A percentile compares a stretch with the other conserved stretches of the same genome.
These are phyloP conservation scores for Pelargonium citronellum DNA, from an alignment of 441 rosid species.

Conservation along the genomic window DNA sequence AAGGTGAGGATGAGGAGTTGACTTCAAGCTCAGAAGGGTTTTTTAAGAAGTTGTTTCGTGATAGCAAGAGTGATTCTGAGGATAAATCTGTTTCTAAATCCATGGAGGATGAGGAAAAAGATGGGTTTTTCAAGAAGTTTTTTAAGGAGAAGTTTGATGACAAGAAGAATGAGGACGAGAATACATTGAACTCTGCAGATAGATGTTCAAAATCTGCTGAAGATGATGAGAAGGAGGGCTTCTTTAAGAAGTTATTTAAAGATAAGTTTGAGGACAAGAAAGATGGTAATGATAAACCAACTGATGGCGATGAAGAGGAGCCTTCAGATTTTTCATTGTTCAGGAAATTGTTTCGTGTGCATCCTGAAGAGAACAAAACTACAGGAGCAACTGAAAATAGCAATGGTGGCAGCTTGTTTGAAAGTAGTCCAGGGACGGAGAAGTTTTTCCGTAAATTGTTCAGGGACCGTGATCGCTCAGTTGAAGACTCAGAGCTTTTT, in stretches of 20 bases:
- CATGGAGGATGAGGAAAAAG: slow-evolving; percentile 75
- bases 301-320: slow-evolving; percentile 68
- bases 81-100: slow-evolving; percentile 48
- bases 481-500: slow-evolving; percentile 87
- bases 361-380: slow-evolving; percentile 73
- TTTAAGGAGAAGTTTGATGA: slow-evolving; percentile 75
- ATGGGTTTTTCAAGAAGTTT: slow-evolving; percentile 74
- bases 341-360: slow-evolving; percentile 81
- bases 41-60: slow-evolving; percentile 70
- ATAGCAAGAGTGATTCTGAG: slow-evolving; percentile 58
- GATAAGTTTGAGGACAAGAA: slow-evolving; percentile 79
- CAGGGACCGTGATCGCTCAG: slow-evolving; percentile 85
- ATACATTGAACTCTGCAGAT: slow-evolving; percentile 37
- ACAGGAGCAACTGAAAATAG: slow-evolving; percentile 47
- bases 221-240: slow-evolving; percentile 85
- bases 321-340: slow-evolving; percentile 80
- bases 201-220: slow-evolving; percentile 63
- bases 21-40: slow-evolving; percentile 77
- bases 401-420: slow-evolving; percentile 44
- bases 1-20: slow-evolving; percentile 68
- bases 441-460: slow-evolving; percentile 91
- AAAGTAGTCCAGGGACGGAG: slow-evolving; percentile 94
- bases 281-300: slow-evolving; percentile 61
- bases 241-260: slow-evolving; percentile 69
- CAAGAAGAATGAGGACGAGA: slow-evolving; percentile 49